These are phyloP conservation scores for Bacterosira constricta DNA, from an alignment of 108 stramenopile species.

Conservation along the genomic window DNA sequence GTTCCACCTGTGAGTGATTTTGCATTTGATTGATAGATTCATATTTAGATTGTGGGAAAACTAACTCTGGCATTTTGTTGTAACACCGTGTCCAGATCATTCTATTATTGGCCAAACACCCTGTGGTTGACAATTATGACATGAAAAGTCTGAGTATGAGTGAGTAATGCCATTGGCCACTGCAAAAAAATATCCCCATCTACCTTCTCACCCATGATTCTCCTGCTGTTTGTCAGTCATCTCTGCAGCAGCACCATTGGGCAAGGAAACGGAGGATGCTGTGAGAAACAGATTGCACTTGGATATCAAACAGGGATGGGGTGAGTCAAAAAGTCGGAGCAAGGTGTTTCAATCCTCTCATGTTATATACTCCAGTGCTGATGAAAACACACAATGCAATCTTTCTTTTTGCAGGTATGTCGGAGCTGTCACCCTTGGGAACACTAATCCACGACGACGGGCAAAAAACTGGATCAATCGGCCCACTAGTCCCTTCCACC, in stretches of 20 bases:
- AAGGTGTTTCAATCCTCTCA: no score
- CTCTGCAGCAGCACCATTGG: slow-evolving; percentile 90
- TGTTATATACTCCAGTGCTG: not conserved
- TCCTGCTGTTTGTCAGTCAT: no score
- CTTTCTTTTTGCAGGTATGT: slow-evolving; percentile 59
- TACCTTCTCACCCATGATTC: slow-evolving; percentile 21
- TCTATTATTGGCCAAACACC: slow-evolving; percentile 76
- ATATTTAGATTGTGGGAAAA: no score
- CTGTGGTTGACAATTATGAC: slow-evolving; percentile 82
- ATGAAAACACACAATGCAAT: no score
- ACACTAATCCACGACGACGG: slow-evolving; percentile 68
- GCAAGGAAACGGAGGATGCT: slow-evolving; percentile 65
- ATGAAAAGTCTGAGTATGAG: slow-evolving; percentile 61
- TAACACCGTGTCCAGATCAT: slow-evolving; percentile 46
- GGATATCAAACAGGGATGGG: slow-evolving; percentile 88
- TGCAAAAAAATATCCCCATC: not conserved
- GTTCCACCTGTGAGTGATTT: slow-evolving; percentile 76
- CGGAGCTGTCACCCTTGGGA: slow-evolving; percentile 76
- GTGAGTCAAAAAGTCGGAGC: slow-evolving; percentile 35
- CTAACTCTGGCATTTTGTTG: not conserved
- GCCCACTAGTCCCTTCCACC: slow-evolving; percentile 68
- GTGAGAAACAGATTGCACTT: slow-evolving; percentile 61
- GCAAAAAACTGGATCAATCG: slow-evolving; percentile 65
- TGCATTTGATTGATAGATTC: not conserved
- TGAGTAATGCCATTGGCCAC: no score